Evolutionary conservation across 345 rosid species (phyloP).

Genomic region (Eucalyptus marginata): DNA sequence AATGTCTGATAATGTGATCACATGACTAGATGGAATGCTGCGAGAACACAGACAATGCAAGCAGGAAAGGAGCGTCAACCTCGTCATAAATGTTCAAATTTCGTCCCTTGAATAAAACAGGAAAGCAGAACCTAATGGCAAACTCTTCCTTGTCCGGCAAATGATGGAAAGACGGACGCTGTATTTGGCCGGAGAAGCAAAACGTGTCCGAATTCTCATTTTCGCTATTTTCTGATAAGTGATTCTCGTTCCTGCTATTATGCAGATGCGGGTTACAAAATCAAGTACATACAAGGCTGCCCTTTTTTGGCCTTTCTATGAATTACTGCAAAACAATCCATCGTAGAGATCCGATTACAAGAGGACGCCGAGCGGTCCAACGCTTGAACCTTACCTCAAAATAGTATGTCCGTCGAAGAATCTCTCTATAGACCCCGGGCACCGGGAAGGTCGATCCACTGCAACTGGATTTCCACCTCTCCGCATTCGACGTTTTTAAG

Average conservation of each 20-base stretch:
- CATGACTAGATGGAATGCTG: background rate
- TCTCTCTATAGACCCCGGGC: background rate
- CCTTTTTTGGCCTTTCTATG: background rate
- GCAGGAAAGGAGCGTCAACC: background rate
- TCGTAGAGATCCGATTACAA: background rate
- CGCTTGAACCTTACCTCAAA: background rate
- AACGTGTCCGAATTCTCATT: background rate
- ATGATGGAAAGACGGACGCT: background rate
- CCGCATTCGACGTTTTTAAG: slow-evolving; percentile 36
- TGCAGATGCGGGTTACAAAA: background rate
- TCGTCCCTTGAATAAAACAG: background rate
- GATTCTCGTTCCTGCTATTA: background rate
- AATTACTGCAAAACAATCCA: background rate
- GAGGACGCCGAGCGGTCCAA: background rate
- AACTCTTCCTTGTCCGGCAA: background rate
- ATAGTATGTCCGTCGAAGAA: background rate
- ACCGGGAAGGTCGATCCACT: slow-evolving; percentile 24
- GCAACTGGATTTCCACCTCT: slow-evolving; percentile 26
- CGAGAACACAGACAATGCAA: background rate
- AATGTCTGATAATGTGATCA: background rate
- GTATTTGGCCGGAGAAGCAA: background rate
- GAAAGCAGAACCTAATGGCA: background rate
- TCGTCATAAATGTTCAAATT: background rate
- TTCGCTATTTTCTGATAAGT: background rate
- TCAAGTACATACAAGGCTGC: background rate